Base-by-base conservation (phyloP, 2,329 filamentous ascomycete genomes). In the Diaporthe citriasiana region DNA sequence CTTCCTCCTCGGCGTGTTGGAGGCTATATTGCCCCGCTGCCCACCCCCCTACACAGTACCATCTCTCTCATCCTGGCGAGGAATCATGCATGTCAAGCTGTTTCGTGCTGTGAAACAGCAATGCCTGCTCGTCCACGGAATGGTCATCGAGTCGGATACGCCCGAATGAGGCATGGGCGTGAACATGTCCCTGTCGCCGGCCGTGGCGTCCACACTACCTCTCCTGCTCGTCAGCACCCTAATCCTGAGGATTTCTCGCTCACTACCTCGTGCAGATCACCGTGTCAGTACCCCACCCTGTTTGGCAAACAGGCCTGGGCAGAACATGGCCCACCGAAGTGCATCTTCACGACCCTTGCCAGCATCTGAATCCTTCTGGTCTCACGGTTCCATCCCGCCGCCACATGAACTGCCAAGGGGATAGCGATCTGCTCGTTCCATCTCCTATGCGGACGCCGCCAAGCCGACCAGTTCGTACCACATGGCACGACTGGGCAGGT, bases 301-400 rank as follows among this genome's bases (percentile, higher is more conserved):
- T 30, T 63, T 15, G 25, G 22, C n/a, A 51, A 59, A 35, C 56
- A 51, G 45, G 30, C 35, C 68, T 45, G 42, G 22, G n/a, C 22
- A 63, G 30, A 33, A n/a, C 17, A 17, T 25, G 63, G 63, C n/a
- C 45, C 63, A 13, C 63, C 19, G 59, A 45, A 60, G 55, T 60
- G 60, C 69, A 63, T 71, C 25, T 30, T 25, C 33, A 12, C 53
- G 45, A 63, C 42, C 69, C 69, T 63, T 63, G 55, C 56, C 33
- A 51, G 45, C 63, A 38, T 66, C 7, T 2, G 22, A 17, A 47
- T 63, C 63, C 33, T 59, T 38, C 70, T 50, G 63, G 30, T 45
- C 60, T 65, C 30, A 60, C 51, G 42, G 57, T 70, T 73, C 51
- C 73, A 75, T 73, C 73, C 63, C 73, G 66, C 50, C 51, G 71